These are phyloP conservation scores for Xerocomus amazonicus DNA, from an alignment of 1,284 basidiomycete species.

Conservation along the genomic window DNA sequence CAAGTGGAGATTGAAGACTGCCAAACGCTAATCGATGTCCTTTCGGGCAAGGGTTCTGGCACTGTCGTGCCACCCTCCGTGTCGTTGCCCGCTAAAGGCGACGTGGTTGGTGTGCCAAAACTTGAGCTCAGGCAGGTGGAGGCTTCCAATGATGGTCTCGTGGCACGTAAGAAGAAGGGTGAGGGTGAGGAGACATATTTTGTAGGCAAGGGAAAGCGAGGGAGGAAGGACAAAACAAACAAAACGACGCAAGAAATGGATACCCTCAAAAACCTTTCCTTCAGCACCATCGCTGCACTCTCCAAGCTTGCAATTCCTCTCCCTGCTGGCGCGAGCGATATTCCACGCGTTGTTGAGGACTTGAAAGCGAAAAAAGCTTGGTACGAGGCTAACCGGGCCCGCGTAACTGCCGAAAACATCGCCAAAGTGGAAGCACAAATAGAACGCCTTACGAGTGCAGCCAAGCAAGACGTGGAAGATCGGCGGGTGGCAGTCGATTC, in stretches of 20 bases:
- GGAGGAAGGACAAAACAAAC: slow-evolving; percentile 52
- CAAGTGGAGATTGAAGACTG: slow-evolving; percentile 96
- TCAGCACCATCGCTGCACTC: slow-evolving; percentile 84
- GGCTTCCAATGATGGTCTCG: slow-evolving; percentile 61
- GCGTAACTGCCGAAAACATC: slow-evolving; percentile 67
- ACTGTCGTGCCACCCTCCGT: slow-evolving; percentile 50
- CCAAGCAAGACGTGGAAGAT: slow-evolving; percentile 45
- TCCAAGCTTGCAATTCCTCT: slow-evolving; percentile 88
- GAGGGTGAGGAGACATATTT: slow-evolving; percentile 85
- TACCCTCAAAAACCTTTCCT: slow-evolving; percentile 55
- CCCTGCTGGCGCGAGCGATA: slow-evolving; percentile 75
- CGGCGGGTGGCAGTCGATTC: slow-evolving; percentile 32
- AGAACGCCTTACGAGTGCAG: slow-evolving; percentile 51
- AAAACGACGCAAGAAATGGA: slow-evolving; percentile 42
- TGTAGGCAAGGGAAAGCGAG: slow-evolving; percentile 73
- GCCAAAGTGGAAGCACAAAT: slow-evolving; percentile 81
- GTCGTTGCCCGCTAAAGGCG: slow-evolving; percentile 39
- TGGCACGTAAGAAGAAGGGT: slow-evolving; percentile 89
- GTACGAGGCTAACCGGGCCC: slow-evolving; percentile 79
- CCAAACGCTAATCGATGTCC: slow-evolving; percentile 88
- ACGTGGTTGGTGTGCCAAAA: slow-evolving; percentile 73
- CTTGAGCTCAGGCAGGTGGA: slow-evolving; percentile 87
- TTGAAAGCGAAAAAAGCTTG: slow-evolving; percentile 93
- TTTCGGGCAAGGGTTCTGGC: slow-evolving; percentile 71
- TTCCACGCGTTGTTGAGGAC: slow-evolving; percentile 84